These are phyloP conservation scores for Naganishia antarctica DNA, from an alignment of 768 basidiomycete genomes.

Conservation along the genomic window DNA sequence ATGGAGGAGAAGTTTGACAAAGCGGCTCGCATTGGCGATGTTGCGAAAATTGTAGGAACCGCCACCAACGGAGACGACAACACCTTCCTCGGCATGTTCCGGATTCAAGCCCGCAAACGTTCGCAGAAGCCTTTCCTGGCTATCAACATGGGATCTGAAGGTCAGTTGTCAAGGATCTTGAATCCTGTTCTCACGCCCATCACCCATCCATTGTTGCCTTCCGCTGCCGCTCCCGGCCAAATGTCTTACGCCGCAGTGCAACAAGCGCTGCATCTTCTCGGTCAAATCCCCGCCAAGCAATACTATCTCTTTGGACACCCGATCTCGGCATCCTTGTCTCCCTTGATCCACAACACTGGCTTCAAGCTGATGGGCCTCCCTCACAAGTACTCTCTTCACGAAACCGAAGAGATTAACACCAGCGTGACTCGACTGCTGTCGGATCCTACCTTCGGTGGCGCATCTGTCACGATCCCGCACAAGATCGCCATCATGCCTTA, in stretches of 20 bases:
- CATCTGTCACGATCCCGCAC: conserved; percentile 92
- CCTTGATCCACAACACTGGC: conserved; percentile 84
- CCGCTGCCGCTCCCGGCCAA: conserved; percentile 87
- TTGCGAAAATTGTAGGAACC: conserved; percentile 87
- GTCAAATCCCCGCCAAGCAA: conserved; percentile 64
- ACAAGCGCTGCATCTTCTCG: conserved; percentile 70
- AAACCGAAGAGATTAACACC: conserved; percentile 64
- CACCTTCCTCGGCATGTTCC: conserved; percentile 70
- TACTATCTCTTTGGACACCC: conserved; percentile 89
- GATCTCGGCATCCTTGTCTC: conserved; percentile 83
- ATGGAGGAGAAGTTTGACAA: conserved; percentile 66
- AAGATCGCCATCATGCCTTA: conserved; percentile 84
- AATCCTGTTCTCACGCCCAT: conserved; percentile 83
- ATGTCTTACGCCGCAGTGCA: conserved; percentile 83
- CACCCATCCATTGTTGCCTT: conserved; percentile 80
- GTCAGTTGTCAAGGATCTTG: conserved; percentile 84
- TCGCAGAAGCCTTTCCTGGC: conserved; percentile 77
- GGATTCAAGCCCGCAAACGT: conserved; percentile 53
- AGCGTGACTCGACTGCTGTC: conserved; percentile 62
- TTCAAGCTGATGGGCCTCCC: conserved; percentile 78
- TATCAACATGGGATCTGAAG: conserved; percentile 81
- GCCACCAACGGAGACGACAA: conserved; percentile 73
- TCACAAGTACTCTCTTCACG: conserved; percentile 71
- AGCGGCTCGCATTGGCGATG: conserved; percentile 69
- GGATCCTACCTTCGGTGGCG: conserved; percentile 78